These are phyloP conservation scores for Podospora pseudopauciseta DNA, from an alignment of 495 filamentous ascomycete species.

Conservation along the genomic window DNA sequence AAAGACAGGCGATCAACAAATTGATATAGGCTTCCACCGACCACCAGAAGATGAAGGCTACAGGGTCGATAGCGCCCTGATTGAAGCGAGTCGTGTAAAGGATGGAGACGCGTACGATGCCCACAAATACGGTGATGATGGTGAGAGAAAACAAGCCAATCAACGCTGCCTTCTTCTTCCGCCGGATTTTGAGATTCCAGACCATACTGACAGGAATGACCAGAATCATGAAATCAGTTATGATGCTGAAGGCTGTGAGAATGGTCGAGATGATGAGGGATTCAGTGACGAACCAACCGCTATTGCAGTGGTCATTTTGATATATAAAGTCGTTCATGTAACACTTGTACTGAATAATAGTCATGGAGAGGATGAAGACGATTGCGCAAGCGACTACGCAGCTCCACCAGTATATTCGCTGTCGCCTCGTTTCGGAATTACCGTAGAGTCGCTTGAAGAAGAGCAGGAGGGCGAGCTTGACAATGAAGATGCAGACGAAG, in stretches of 20 bases:
- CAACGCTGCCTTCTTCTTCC: constrained; percentile 24
- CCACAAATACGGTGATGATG: constrained; percentile 28
- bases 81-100: constrained; percentile 1
- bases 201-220: constrained; percentile 29
- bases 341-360: constrained; percentile 1
- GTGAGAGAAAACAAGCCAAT: constrained; percentile 33
- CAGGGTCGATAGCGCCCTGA: constrained; percentile 16
- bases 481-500: constrained; percentile 23
- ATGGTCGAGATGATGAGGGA: constrained; percentile 21
- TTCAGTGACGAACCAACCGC: neutral
- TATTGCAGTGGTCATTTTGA: neutral
- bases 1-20: constrained; percentile 15
- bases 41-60: constrained; percentile 28
- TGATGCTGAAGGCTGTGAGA: constrained; percentile 29
- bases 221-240: constrained; percentile 30
- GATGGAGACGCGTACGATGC: constrained; percentile 25
- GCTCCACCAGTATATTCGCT: constrained; percentile 23
- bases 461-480: constrained; percentile 32
- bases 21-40: constrained; percentile 21
- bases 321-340: neutral
- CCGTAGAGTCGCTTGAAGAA: constrained; percentile 32
- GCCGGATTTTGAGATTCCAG: constrained; percentile 26
- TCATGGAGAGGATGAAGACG: constrained; percentile 16
- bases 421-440: constrained; percentile 11
- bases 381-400: constrained; percentile 18